These are phyloP conservation scores for Chalaropsis thielavioides DNA, from an alignment of 2,329 filamentous ascomycete species.

Conservation along the genomic window DNA sequence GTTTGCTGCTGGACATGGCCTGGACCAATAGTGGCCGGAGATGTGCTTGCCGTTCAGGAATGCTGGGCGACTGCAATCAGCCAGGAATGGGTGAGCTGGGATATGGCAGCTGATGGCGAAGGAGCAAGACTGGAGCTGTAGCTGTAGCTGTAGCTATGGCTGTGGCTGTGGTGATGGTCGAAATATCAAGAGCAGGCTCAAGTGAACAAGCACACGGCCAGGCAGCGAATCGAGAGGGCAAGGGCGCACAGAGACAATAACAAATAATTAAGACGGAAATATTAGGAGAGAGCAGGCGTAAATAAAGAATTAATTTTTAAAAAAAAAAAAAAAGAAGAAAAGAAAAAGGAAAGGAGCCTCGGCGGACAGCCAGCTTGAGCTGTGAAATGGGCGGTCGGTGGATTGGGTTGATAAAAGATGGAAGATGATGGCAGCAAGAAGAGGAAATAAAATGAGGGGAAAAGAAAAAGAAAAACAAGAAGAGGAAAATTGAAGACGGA, in stretches of 20 bases:
- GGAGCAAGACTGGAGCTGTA: neutral
- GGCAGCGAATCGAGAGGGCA: neutral
- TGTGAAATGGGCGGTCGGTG: neutral
- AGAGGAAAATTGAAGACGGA: neutral
- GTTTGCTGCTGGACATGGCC: neutral
- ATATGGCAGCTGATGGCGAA: neutral
- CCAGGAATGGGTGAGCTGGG: neutral
- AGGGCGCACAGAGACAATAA: neutral
- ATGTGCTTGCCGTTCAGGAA: neutral
- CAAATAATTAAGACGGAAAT: neutral
- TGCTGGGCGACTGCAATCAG: neutral
- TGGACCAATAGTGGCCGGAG: neutral
- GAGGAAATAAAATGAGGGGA: neutral
- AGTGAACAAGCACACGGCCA: neutral
- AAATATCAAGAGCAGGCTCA: neutral
- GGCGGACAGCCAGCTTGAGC: neutral
- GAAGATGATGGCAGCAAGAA: neutral
- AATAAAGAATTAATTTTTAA: neutral
- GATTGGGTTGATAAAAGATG: neutral
- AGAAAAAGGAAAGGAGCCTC: neutral
- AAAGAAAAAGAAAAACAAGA: neutral
- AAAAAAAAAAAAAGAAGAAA: neutral
- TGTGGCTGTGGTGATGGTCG: neutral
- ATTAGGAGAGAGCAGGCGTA: neutral
- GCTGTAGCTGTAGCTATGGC: neutral